Conservation (phyloP, 23 red algal genomes). For the Chondrus crispus region DNA sequence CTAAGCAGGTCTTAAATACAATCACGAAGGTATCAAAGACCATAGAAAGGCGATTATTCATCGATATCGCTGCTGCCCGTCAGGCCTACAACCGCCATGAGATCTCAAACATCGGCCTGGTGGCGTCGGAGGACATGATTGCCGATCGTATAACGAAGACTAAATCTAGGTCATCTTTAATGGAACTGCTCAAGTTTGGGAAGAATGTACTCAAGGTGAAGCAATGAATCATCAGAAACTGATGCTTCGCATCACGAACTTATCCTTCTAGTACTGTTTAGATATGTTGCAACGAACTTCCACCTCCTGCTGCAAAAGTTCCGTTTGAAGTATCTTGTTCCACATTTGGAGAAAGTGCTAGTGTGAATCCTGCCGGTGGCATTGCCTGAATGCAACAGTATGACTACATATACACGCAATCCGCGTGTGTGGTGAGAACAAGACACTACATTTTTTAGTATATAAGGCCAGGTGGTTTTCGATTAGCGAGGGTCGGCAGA, state of each 20-base stretch:
- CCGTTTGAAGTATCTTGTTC: too few species aligned
- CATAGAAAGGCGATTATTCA: constrained; percentile 12
- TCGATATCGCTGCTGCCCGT: constrained; percentile 1
- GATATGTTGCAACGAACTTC: too few species aligned
- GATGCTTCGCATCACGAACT: neutral
- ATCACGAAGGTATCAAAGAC: neutral
- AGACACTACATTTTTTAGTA: too few species aligned
- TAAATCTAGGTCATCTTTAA: neutral
- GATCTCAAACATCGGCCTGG: constrained; percentile 1
- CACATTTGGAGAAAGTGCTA: too few species aligned
- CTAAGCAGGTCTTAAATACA: constrained; percentile 17
- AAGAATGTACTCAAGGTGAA: neutral
- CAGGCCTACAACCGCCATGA: constrained; percentile 16
- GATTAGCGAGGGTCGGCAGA: too few species aligned
- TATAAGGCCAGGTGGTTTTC: too few species aligned
- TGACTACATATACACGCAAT: too few species aligned
- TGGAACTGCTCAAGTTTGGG: neutral
- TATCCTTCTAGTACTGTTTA: neutral
- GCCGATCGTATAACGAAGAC: constrained; percentile 19
- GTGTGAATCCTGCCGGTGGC: too few species aligned
- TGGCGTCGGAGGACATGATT: neutral
- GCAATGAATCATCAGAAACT: neutral
- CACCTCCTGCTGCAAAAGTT: too few species aligned
- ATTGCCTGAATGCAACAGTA: too few species aligned
- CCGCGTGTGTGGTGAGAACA: too few species aligned